These are phyloP conservation scores for Solanum piurae DNA, from an alignment of 257 asterid species.

Conservation along the genomic window DNA sequence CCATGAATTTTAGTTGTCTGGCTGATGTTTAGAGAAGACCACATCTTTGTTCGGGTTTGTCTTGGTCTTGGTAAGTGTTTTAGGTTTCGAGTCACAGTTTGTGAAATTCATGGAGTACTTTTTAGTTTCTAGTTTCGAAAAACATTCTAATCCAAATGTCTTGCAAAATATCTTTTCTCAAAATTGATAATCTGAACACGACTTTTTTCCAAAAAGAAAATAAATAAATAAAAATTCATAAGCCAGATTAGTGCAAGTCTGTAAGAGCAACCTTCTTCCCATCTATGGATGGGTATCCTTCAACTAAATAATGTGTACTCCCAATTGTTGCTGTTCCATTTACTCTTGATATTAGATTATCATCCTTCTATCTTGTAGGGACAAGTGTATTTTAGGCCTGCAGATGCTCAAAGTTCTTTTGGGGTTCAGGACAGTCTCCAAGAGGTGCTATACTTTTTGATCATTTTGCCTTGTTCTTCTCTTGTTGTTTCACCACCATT, in stretches of 20 bases:
- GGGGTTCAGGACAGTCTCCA: neutral
- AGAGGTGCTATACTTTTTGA: neutral
- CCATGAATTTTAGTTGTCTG: neutral
- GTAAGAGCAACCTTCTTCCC: too few relatives aligned
- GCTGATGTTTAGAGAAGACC: neutral
- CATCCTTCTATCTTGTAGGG: neutral
- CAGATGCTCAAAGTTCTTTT: neutral
- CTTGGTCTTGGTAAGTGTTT: neutral
- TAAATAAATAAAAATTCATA: too few relatives aligned
- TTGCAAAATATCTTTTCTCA: neutral
- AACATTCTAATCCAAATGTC: neutral
- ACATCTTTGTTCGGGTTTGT: neutral
- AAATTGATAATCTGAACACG: neutral
- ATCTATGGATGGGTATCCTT: too few relatives aligned
- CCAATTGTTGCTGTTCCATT: neutral
- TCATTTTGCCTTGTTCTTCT: neutral
- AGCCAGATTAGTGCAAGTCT: too few relatives aligned
- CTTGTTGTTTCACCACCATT: neutral
- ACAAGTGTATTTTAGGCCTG: neutral
- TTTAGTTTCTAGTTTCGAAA: neutral
- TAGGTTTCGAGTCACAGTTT: neutral
- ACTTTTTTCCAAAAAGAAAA: neutral
- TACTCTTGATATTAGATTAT: neutral
- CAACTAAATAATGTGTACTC: neutral
- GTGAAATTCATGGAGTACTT: neutral